Percentiles rank a stretch among this genome's conserved stretches.
phyloP scores from a whole-genome alignment of 176 grass and related monocot species.

The Bolboschoenus planiculmis region DNA sequence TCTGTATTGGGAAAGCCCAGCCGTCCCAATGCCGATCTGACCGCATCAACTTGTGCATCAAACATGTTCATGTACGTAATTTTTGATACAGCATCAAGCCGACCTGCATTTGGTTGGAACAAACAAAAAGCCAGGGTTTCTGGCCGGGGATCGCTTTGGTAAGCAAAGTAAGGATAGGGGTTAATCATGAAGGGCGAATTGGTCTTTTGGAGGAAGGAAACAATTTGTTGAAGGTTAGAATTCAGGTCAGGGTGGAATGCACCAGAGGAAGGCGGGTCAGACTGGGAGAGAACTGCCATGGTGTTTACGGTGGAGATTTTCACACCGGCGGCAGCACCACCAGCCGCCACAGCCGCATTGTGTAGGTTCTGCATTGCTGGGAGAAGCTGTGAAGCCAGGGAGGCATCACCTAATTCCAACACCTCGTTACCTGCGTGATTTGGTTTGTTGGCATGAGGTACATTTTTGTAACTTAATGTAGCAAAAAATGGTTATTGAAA shows the following conservation, averaged over 20 bases:
- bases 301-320: conserved; percentile 85
- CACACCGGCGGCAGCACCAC: conserved; percentile 23
- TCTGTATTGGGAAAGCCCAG: conserved; percentile 50
- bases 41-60: conserved; percentile 92
- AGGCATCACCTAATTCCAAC: conserved; percentile 66
- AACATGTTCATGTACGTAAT: conserved; percentile 95
- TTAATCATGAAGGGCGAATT: conserved; percentile 87
- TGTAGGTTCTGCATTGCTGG: conserved; percentile 87
- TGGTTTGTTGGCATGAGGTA: neutral
- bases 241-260: conserved; percentile 62
- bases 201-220: conserved; percentile 64
- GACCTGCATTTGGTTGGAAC: conserved; percentile 79
- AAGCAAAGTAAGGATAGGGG: conserved; percentile 96
- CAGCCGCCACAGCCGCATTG: conserved; percentile 36
- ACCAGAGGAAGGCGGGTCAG: conserved; percentile 77
- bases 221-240: conserved; percentile 47
- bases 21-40: conserved; percentile 48
- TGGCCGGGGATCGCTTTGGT: conserved; percentile 65
- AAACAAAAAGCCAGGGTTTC: conserved; percentile 94
- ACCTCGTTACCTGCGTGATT: conserved; percentile 65
- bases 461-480: neutral
- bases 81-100: conserved; percentile 54
- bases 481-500: neutral
- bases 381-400: conserved; percentile 56
- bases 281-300: conserved; percentile 82